Conservation (phyloP, 1,284 basidiomycete species). For the Leccinum solheimii region DNA sequence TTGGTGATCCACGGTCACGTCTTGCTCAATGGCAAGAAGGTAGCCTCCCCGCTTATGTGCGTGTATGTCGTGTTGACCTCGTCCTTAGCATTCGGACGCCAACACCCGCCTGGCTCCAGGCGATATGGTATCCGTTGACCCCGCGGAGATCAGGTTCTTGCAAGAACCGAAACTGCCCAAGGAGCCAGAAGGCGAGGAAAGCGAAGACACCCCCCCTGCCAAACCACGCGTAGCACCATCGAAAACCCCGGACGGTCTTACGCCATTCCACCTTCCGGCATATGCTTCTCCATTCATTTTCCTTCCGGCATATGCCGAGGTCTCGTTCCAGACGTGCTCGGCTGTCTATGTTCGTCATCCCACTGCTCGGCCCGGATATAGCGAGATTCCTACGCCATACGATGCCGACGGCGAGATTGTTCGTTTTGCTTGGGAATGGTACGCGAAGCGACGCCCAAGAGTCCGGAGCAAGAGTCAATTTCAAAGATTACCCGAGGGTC, state of each 20-base stretch:
- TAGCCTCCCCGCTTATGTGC: slow-evolving; percentile 38
- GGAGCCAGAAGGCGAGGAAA: slow-evolving; percentile 12
- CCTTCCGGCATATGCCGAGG: slow-evolving; percentile 93
- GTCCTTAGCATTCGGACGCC: slow-evolving; percentile 71
- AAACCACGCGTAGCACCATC: slow-evolving; percentile 5
- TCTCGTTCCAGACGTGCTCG: slow-evolving; percentile 89
- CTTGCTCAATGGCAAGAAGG: slow-evolving; percentile 86
- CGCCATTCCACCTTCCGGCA: slow-evolving; percentile 85
- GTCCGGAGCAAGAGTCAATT: slow-evolving; percentile 69
- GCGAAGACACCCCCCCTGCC: slow-evolving; percentile 4
- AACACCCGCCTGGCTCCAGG: slow-evolving; percentile 93
- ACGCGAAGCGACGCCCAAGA: slow-evolving; percentile 69
- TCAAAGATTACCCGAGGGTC: slow-evolving; percentile 69
- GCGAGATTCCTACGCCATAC: slow-evolving; percentile 91
- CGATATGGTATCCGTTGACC: slow-evolving; percentile 91
- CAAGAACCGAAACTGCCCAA: slow-evolving; percentile 39
- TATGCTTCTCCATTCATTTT: slow-evolving; percentile 93
- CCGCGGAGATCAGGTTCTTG: slow-evolving; percentile 78
- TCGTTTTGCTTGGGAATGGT: slow-evolving; percentile 91
- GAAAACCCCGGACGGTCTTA: slow-evolving; percentile 38
- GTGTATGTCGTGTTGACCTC: slow-evolving; percentile 6
- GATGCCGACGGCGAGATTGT: slow-evolving; percentile 91
- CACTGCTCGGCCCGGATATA: slow-evolving; percentile 88
- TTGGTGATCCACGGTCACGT: slow-evolving; percentile 90
- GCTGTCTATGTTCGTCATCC: slow-evolving; percentile 95